Conservation (phyloP, 352 stramenopile genomes). For the Phytophthora multivora region DNA sequence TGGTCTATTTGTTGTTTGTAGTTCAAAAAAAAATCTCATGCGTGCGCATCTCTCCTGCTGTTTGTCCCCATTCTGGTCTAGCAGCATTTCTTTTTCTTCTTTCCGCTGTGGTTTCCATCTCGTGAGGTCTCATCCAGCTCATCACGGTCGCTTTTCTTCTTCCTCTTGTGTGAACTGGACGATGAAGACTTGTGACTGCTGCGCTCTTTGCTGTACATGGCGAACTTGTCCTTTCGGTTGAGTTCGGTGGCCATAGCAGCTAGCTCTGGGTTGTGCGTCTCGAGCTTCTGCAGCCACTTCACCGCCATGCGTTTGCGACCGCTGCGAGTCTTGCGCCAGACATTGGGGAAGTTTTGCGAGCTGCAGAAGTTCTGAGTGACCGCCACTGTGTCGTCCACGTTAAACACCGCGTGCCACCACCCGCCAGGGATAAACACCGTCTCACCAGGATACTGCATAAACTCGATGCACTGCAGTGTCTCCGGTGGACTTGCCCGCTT, state of each 20-base stretch:
- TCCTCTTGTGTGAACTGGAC: slow-evolving; percentile 35
- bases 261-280: slow-evolving; percentile 83
- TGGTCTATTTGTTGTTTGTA: slow-evolving; percentile 14
- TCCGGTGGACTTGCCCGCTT: slow-evolving; percentile 67
- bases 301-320: slow-evolving; percentile 95
- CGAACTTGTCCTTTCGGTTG: slow-evolving; percentile 89
- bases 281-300: slow-evolving; percentile 92
- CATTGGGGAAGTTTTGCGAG: slow-evolving; percentile 83
- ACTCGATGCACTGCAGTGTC: slow-evolving; percentile 81
- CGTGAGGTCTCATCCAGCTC: slow-evolving; percentile 18
- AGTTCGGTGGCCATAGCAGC: slow-evolving; percentile 75
- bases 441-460: slow-evolving; percentile 90
- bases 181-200: slow-evolving; percentile 14
- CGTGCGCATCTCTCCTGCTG: slow-evolving; percentile 3
- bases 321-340: slow-evolving; percentile 89
- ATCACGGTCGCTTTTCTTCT: slow-evolving; percentile 42
- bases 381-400: slow-evolving; percentile 91
- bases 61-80: slow-evolving; percentile 6
- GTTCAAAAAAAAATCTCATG: slow-evolving; percentile 6
- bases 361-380: slow-evolving; percentile 96
- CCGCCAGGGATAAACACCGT: slow-evolving; percentile 92
- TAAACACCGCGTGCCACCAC: slow-evolving; percentile 95
- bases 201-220: slow-evolving; percentile 71
- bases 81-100: slow-evolving; percentile 42
- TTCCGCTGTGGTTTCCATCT: slow-evolving; percentile 16